phyloP scores from a whole-genome alignment of 148 eudicot species.

The Chenopodium album region DNA sequence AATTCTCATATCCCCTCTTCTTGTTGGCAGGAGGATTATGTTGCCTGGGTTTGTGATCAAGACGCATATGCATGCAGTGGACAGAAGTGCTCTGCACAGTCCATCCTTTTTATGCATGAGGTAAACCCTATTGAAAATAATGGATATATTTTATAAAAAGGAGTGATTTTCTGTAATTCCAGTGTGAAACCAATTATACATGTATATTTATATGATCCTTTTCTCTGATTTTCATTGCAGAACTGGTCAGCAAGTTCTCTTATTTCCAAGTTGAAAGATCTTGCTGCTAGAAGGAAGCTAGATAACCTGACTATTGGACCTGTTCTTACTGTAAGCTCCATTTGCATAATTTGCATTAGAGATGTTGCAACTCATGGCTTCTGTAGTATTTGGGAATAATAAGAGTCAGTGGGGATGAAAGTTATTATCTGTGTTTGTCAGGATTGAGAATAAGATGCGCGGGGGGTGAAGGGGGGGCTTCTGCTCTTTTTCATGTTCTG shows the following conservation, averaged over 20 bases:
- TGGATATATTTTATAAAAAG: background rate
- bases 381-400: too few relatives aligned
- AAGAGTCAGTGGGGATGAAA: background rate
- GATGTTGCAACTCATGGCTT: background rate
- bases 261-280: slow-evolving; percentile 55
- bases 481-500: background rate
- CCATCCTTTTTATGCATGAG: slow-evolving; percentile 93
- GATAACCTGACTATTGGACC: slow-evolving; percentile 81
- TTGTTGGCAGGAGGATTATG: slow-evolving; percentile 73
- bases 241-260: slow-evolving; percentile 81
- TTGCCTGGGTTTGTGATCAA: slow-evolving; percentile 99
- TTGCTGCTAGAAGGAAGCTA: slow-evolving; percentile 80
- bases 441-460: background rate
- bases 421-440: background rate
- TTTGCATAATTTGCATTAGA: background rate
- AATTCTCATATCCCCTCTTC: slow-evolving; percentile 5
- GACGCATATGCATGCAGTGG: slow-evolving; percentile 99
- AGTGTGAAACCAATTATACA: background rate
- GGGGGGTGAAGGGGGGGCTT: too few relatives aligned
- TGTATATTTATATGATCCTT: background rate
- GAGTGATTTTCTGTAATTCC: background rate
- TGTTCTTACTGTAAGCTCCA: slow-evolving; percentile 71
- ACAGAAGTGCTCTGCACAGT: slow-evolving; percentile 95
- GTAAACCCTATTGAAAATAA: slow-evolving; percentile 31
- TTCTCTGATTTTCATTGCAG: slow-evolving; percentile 33